Evolutionary conservation across 441 rosid genomes (phyloP), one percentile per base, ranked within the genome.

Genomic region (Erodium trifolium): DNA sequence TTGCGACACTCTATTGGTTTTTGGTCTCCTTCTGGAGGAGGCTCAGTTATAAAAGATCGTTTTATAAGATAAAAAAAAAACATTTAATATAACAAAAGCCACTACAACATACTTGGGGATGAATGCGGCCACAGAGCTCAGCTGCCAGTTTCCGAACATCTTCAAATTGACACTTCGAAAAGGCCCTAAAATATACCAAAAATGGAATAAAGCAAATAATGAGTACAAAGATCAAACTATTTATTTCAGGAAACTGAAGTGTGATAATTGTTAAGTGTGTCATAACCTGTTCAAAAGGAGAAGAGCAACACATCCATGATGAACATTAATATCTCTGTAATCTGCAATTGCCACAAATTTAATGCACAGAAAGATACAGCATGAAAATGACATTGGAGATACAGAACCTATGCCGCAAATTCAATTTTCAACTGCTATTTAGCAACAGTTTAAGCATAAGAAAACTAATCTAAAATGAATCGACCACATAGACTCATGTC

Each of bases 91-190:
- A 9, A 71, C 51, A 27, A 9, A 23, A 71, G 66, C 34, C 47
- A 43, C 18, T 9, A 43, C 66, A 23, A 71, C 35, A 41, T 76
- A 91, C 98, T 83, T 83, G 82, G 47, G 95, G 96, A 84, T 86
- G 93, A 72, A 89, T 79, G 66, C 96, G 97, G 19, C 98, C 98
- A 83, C 88, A 93, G 51, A 93, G 88, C 82, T 93, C 97, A 67
- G 98, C 98, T 53, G 95, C 84, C 68, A 91, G 96, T 82, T 86
- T 93, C 39, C 88, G 76, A 55, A 89, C 95, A 77, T 91, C 97
- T 81, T 91, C 93, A 79, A 83, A 89, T 71, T 93, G 96, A 35
- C 73, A 82, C 75, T 78, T 82, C 68, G 81, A 81, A 84, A 86
- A 83, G 71, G 97, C 92, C 84, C 97, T 91, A 83, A 31, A 79